Percentiles rank a stretch among this genome's conserved stretches.
These are phyloP conservation scores for Fraxinus sp. DNA, from an alignment of 305 asterid species.

Conservation along the genomic window DNA sequence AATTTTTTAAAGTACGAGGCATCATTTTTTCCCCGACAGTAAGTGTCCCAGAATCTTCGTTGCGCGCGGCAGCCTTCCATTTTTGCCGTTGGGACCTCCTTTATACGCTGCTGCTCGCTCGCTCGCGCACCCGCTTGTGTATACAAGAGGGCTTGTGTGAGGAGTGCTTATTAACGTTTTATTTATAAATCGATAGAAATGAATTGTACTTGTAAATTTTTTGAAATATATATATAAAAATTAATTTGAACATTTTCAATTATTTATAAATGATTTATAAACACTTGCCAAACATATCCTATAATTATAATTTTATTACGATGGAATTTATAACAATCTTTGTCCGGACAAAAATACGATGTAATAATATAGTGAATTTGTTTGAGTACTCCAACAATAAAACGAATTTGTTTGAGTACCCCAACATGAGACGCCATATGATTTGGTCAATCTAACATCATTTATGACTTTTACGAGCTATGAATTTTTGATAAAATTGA, in stretches of 20 bases:
- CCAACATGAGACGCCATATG: neutral
- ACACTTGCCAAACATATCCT: too few relatives aligned
- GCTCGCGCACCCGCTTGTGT: too few relatives aligned
- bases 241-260: neutral
- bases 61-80: slow-evolving; percentile 22
- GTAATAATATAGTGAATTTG: neutral
- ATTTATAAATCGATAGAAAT: too few relatives aligned
- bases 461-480: too few relatives aligned
- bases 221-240: too few relatives aligned
- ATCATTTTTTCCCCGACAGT: neutral
- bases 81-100: neutral
- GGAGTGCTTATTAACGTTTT: neutral
- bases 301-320: too few relatives aligned
- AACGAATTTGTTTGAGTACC: too few relatives aligned
- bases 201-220: neutral
- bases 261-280: neutral
- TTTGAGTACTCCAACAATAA: neutral
- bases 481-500: too few relatives aligned
- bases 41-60: slow-evolving; percentile 22
- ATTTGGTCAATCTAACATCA: neutral
- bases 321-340: too few relatives aligned
- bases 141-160: neutral
- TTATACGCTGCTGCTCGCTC: too few relatives aligned
- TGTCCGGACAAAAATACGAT: neutral
- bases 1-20: neutral